Evolutionary conservation across 441 rosid genomes (phyloP), one percentile per base, ranked within the genome.

Genomic region (Pelargonium australe): DNA sequence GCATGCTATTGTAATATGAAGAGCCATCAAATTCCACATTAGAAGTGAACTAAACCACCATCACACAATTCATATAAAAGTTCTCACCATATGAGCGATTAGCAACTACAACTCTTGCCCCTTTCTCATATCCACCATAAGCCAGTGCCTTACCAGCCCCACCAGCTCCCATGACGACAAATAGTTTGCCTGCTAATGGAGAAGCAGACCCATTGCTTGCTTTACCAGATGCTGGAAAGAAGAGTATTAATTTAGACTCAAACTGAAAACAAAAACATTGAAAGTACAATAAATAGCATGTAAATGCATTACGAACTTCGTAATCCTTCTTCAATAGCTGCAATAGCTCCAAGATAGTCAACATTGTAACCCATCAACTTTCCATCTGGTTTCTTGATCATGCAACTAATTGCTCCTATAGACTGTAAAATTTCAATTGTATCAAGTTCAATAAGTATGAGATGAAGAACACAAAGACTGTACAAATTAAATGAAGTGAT

Each of bases 81-180:
- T 64, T 45, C 68, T 80, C 74, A 87, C 92, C 85, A 40, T 74
- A 86, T 57, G 95, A 86, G 67, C 95, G 85, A 76, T 88, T 86
- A 51, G 91, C 86, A 70, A 86, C 83, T 3, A 80, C 81, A 62
- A 86, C 82, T 75, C 81, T 85, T 1, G 91, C 89, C 12, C 95
- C 95, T 69, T 88, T 88, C 70, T 77, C 87, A 77, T 85, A 86
- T 65, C 91, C 91, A 73, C 91, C 95, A 75, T 79, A 88, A 71
- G 86, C 95, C 73, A 88, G 88, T 53, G 95, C 95, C 81, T 88
- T 88, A 68, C 95, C 88, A 75, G 95, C 89, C 73, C 95, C 95
- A 67, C 95, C 95, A 62, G 95, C 89, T 73, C 95, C 95, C 70
- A 88, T 83, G 80, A 86, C 89, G 49, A 86, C 89, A 63, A 88